Evolutionary conservation across 2,329 filamentous ascomycete genomes (phyloP), one percentile per base, ranked within the genome.

Genomic region (Alternaria longipes): DNA sequence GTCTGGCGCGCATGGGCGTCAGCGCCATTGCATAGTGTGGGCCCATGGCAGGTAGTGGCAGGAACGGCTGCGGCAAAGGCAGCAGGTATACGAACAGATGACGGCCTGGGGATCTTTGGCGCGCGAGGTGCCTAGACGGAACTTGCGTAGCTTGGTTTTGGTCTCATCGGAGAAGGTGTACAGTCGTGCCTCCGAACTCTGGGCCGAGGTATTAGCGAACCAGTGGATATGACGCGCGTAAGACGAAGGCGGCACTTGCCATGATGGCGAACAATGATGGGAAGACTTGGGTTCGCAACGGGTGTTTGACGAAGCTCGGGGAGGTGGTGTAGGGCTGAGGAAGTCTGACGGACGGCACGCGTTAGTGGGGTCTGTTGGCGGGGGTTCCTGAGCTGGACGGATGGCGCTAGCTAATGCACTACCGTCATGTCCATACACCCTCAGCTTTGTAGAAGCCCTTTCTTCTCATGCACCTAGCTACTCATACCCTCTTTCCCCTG

Each of bases 121-220:
- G 67, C 95, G 86, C 34, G 94, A 97, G 2, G 95, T 98, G 26
- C 90, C 89, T 28, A 99, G 86, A 52, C 95, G 91, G 83, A 99
- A 99, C 81, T 97, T 98, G 80, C 92, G 91, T 68, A 99, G 87
- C 75, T 94, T 90, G 68, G 93, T 89, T 81, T 91, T 95, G 46
- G 93, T 97, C 81, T 95, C 92, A 66, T 89, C 87, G 32, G 93
- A 96, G 87, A 98, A 97, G 61, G 91, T 92, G 83, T 97, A 98
- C 65, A 98, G 86, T 71, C 93, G 87, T 64, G 93, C 89, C 84
- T 97, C 94, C 76, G 94, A 96, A 73, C 89, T 79, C 81, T 84
- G 32, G 53, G 36, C 34, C n/a, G 22, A 38, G 44, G 64, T 50
- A 62, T 64, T 54, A 60, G 58, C 38, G 18, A 53, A 12, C 8